Percentiles rank a stretch among this genome's conserved stretches.
Conservation (phyloP, 2,329 filamentous ascomycete genomes). For the Zasmidium angulare region DNA sequence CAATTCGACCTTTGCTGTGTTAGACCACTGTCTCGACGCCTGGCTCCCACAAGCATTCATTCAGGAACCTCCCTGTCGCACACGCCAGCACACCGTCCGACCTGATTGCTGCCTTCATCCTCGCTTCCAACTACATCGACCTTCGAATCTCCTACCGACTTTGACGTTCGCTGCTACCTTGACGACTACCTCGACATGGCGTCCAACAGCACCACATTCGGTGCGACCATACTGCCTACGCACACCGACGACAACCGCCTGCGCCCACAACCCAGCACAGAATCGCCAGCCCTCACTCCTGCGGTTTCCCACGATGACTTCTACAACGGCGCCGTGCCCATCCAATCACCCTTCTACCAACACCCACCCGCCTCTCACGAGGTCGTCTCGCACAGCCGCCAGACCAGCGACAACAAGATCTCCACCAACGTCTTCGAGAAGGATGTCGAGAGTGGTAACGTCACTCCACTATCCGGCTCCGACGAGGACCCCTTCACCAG, state of each 20-base stretch:
- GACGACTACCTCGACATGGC: constrained; percentile 10
- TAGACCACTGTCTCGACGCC: background rate
- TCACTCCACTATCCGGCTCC: constrained; percentile 33
- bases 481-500: constrained; percentile 40
- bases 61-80: background rate
- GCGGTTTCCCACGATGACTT: constrained; percentile 31
- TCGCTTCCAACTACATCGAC: background rate
- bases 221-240: constrained; percentile 36
- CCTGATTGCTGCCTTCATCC: background rate
- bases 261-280: constrained; percentile 25
- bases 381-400: constrained; percentile 23
- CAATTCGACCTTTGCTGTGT: background rate
- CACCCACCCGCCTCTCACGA: constrained; percentile 49
- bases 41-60: background rate
- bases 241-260: background rate
- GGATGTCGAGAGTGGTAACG: constrained; percentile 39
- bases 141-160: background rate
- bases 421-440: constrained; percentile 32
- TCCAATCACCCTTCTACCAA: constrained; percentile 50
- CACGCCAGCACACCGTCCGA: constrained; percentile 1
- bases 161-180: background rate
- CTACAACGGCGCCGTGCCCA: constrained; percentile 35
- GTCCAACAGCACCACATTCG: constrained; percentile 38
- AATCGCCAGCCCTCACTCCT: constrained; percentile 37
- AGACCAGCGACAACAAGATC: constrained; percentile 29